Evolutionary conservation across 2,329 filamentous ascomycete species (phyloP).

Genomic region (Cytospora mali): DNA sequence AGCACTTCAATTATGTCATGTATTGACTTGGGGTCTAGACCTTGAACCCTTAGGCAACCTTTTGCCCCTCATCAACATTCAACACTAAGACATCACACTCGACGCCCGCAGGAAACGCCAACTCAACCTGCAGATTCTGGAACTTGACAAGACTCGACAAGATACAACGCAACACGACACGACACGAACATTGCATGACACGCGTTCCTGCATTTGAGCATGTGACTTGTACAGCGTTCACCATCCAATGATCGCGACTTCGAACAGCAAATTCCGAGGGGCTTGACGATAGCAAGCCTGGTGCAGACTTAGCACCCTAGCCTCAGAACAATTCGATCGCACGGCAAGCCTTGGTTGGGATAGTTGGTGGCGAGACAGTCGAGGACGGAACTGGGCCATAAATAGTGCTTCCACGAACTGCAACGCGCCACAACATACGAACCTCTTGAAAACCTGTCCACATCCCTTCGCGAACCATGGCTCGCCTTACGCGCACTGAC

Average conservation of each 20-base stretch:
- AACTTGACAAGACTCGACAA: background rate
- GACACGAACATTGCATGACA: constrained; percentile 1
- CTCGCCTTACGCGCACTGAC: constrained; percentile 33
- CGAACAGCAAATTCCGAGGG: background rate
- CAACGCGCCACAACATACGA: constrained; percentile 32
- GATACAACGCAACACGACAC: no score
- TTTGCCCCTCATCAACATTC: constrained; percentile 5
- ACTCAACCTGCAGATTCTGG: constrained; percentile 20
- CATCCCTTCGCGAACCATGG: constrained; percentile 27
- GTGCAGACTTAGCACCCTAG: background rate
- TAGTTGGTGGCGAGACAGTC: background rate
- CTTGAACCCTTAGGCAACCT: background rate
- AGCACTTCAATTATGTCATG: constrained; percentile 22
- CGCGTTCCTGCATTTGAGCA: constrained; percentile 13
- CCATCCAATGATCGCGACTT: background rate
- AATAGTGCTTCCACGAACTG: constrained; percentile 34
- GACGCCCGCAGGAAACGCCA: constrained; percentile 17
- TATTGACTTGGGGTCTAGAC: constrained; percentile 20
- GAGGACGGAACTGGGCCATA: constrained; percentile 27
- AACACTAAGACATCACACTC: background rate
- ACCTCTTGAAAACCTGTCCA: constrained; percentile 20
- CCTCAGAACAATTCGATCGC: background rate
- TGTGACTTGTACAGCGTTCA: background rate
- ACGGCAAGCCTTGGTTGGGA: background rate
- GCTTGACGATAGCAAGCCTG: background rate